These are phyloP conservation scores for Linnemannia hyalina DNA, from an alignment of 192 early-diverging fungal genomes.

Conservation along the genomic window DNA sequence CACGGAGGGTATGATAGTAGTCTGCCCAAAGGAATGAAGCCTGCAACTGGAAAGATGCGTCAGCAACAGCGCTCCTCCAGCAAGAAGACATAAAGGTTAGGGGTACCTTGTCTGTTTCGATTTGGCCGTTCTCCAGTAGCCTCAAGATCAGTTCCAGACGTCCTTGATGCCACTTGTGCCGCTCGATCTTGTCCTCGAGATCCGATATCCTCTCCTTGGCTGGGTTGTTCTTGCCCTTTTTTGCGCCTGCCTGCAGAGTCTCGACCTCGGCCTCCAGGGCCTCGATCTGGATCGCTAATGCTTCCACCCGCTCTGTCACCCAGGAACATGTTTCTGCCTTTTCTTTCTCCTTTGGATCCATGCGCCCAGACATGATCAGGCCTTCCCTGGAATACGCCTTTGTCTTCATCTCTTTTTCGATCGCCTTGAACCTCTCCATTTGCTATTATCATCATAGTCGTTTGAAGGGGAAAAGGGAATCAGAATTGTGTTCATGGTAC, in stretches of 20 bases:
- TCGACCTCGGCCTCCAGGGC: slow-evolving; percentile 94
- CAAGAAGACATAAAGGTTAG: not conserved
- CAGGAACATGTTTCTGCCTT: slow-evolving; percentile 89
- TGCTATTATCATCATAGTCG: slow-evolving; percentile 66
- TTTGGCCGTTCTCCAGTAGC: slow-evolving; percentile 92
- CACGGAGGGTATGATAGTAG: not conserved
- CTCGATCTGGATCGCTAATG: slow-evolving; percentile 91
- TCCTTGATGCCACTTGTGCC: slow-evolving; percentile 92
- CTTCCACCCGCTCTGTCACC: slow-evolving; percentile 87
- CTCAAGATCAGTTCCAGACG: slow-evolving; percentile 94
- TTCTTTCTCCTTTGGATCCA: slow-evolving; percentile 96
- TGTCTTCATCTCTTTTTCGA: slow-evolving; percentile 98
- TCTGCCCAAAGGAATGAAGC: no score
- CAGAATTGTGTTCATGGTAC: not conserved
- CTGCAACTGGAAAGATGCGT: not conserved
- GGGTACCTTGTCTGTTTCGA: slow-evolving; percentile 85
- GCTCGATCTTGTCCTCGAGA: slow-evolving; percentile 84
- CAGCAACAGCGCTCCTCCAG: not conserved
- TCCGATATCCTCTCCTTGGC: slow-evolving; percentile 80
- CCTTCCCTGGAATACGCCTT: slow-evolving; percentile 99
- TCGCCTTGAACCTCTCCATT: slow-evolving; percentile 99
- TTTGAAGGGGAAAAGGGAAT: not conserved
- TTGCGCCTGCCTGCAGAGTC: slow-evolving; percentile 69
- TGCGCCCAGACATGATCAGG: slow-evolving; percentile 77
- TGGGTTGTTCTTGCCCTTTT: slow-evolving; percentile 86